Conservation (phyloP, 2,329 filamentous ascomycete species). For the Ceratocystis cubensis region DNA sequence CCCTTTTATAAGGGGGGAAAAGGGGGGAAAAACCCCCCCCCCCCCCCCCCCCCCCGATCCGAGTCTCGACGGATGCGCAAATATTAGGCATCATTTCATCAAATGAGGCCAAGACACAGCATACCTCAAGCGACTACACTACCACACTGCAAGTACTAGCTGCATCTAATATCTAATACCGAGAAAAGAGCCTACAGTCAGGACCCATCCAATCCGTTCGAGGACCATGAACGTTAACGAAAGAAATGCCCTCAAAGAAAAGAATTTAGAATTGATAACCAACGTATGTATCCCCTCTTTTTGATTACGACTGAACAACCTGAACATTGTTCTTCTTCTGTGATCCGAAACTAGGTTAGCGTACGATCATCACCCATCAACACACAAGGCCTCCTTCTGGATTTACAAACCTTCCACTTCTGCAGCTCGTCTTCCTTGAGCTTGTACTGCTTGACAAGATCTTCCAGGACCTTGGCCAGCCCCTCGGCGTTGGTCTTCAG, state of each 20-base stretch:
- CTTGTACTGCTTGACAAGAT: conserved; percentile 94
- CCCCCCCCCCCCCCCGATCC: no score
- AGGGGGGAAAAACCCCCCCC: no score
- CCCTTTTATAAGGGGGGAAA: no score
- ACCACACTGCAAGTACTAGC: no score
- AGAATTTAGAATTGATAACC: neutral
- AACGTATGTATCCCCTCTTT: conserved; percentile 14
- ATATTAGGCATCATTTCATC: no score
- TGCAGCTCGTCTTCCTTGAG: conserved; percentile 88
- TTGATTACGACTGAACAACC: conserved; percentile 59
- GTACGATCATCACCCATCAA: neutral
- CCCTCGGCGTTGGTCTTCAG: conserved; percentile 90
- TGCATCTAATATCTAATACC: no score
- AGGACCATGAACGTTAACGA: no score
- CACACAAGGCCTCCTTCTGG: neutral
- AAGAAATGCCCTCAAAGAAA: neutral
- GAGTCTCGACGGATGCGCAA: no score
- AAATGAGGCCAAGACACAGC: no score
- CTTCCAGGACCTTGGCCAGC: conserved; percentile 83
- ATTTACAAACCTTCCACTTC: conserved; percentile 76
- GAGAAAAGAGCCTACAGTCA: no score
- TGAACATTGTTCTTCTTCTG: conserved; percentile 86
- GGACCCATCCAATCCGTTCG: no score
- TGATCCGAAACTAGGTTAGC: conserved; percentile 21
- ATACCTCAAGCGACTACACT: no score